These are phyloP conservation scores for Suzukiozyma palmioleophila DNA, from an alignment of 1,139 yeast species.

Conservation along the genomic window DNA sequence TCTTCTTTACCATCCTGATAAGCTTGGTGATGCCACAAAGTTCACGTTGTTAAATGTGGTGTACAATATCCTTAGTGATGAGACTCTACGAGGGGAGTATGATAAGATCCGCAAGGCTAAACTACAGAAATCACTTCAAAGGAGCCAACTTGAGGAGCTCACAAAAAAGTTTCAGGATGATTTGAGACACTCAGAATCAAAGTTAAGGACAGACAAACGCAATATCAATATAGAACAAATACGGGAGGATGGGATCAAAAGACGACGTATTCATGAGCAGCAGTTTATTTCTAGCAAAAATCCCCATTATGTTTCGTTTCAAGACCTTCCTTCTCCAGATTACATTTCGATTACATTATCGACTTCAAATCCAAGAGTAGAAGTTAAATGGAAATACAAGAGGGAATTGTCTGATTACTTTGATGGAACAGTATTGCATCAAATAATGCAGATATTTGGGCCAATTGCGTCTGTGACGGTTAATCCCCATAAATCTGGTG, in stretches of 20 bases:
- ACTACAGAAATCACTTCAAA: constrained; percentile 10
- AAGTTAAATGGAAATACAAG: constrained; percentile 37
- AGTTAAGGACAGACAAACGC: constrained; percentile 6
- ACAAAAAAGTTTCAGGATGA: constrained; percentile 31
- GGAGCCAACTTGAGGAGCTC: constrained; percentile 19
- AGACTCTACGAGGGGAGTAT: constrained; percentile 27
- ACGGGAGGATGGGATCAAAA: constrained; percentile 26
- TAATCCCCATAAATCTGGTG: constrained; percentile 11
- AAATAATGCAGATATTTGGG: constrained; percentile 48
- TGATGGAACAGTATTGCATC: constrained; percentile 25
- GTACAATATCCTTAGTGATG: constrained; percentile 36
- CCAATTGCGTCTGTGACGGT: constrained; percentile 18
- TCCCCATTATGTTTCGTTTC: constrained; percentile 17
- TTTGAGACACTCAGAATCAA: constrained; percentile 26
- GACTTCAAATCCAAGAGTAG: constrained; percentile 7
- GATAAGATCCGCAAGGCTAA: constrained; percentile 24
- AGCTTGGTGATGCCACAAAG: constrained; percentile 30
- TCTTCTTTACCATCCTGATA: constrained; percentile 65
- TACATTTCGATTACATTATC: neutral
- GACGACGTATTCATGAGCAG: constrained; percentile 21
- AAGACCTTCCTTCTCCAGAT: constrained; percentile 13
- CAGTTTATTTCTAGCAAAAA: constrained; percentile 5
- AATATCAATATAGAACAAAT: constrained; percentile 20
- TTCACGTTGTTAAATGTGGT: constrained; percentile 37
- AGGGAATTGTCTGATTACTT: constrained; percentile 30